Evolutionary conservation across 2,329 filamentous ascomycete species (phyloP), one percentile per base, ranked within the genome.

Genomic region (Xylaria sp.): DNA sequence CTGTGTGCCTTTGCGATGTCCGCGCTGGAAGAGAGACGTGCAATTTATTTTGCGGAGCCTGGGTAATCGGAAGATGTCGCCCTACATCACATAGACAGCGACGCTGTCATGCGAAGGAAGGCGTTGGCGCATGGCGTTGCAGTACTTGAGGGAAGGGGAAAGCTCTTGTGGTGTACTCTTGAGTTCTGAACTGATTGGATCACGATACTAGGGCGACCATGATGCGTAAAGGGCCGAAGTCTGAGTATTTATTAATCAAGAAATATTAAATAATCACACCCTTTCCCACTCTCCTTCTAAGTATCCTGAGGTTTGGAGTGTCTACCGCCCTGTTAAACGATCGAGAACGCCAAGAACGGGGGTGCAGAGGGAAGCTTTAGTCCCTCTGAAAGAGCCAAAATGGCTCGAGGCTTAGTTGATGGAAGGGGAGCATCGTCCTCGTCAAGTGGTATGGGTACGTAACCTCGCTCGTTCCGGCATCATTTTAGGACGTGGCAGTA

Each of bases 41-140:
- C 54, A 62, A 58, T 62, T 35, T 62, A 64, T 62, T 64, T 56
- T 58, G 40, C 62, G 58, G 62, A 62, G 38, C 44, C 23, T 62
- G 62, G 62, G 27, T 62, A 62, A 64, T 56, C 27, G 58, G 62
- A 55, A 58, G 41, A 62, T 62, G 19, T 33, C 44, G 27, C 37
- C 23, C n/a, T 19, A 31, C 54, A 48, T 27, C 25, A 48, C 7
- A 40, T 43, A 35, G 19, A 58, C 1, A 52, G 29, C 43, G n/a
- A n/a, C 13, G 37, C 21, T 13, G 17, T 37, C 23, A 48, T 46
- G 58, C 38, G 29, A 15, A 25, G 31, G 23, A 37, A 23, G 27
- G 47, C 29, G 21, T 21, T n/a, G 27, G 25, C 13, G 38, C 35
- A 40, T 35, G 46, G 29, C 3, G 44, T 31, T 35, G 17, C 21